Conservation (phyloP, 164 flowering plant species). For the Tinospora cordifolia region DNA sequence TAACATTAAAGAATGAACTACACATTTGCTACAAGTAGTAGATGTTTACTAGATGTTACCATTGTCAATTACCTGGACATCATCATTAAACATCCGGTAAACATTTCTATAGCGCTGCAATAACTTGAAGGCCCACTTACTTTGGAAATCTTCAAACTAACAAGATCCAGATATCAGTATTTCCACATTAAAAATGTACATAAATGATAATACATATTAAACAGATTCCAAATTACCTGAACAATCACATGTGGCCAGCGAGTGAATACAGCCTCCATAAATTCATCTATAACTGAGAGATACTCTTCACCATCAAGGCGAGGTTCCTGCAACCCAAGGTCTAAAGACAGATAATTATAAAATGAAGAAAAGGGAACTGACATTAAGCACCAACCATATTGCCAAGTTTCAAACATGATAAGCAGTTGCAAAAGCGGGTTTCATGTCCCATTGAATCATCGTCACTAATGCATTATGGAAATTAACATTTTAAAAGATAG, state of each 20-base stretch:
- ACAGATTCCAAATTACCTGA: slow-evolving; percentile 43
- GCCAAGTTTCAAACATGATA: too few relatives aligned
- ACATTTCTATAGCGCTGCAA: slow-evolving; percentile 83
- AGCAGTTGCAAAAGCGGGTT: too few relatives aligned
- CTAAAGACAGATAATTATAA: slow-evolving; percentile 28
- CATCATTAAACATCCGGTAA: slow-evolving; percentile 96
- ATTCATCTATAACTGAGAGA: slow-evolving; percentile 81
- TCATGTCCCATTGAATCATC: too few relatives aligned
- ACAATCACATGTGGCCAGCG: slow-evolving; percentile 99
- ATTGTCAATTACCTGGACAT: slow-evolving; percentile 66
- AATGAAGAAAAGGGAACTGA: neutral
- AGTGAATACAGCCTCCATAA: slow-evolving; percentile 98
- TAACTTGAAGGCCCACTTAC: slow-evolving; percentile 97
- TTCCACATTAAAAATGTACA: neutral
- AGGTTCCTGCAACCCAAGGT: slow-evolving; percentile 80
- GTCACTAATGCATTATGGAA: too few relatives aligned
- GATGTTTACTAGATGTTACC: neutral
- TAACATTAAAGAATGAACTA: neutral
- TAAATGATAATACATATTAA: neutral
- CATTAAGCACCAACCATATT: too few relatives aligned
- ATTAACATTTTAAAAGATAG: neutral
- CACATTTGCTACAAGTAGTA: neutral
- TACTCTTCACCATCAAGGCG: slow-evolving; percentile 97
- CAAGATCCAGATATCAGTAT: slow-evolving; percentile 13
- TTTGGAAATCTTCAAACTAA: slow-evolving; percentile 98